Conservation (phyloP, 2,329 filamentous ascomycete genomes). For the Curvularia verruculosa region DNA sequence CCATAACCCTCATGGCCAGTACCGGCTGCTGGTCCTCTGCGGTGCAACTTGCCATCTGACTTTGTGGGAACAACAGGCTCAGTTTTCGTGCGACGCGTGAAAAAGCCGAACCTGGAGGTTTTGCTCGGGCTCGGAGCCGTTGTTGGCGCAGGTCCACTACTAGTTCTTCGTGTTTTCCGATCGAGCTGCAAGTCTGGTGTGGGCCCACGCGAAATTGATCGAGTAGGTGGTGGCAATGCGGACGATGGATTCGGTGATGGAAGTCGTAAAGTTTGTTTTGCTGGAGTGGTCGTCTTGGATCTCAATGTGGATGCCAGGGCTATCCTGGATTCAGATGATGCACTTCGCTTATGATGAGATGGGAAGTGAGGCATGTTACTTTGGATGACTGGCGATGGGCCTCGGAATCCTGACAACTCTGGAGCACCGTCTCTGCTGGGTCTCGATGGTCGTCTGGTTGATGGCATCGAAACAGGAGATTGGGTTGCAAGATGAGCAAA, state of each 20-base stretch:
- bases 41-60: constrained; percentile 58
- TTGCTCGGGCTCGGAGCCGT: constrained; percentile 59
- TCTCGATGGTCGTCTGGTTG: constrained; percentile 54
- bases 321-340: constrained; percentile 54
- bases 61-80: constrained; percentile 61
- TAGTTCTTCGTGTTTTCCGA: constrained; percentile 38
- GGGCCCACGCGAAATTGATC: constrained; percentile 38
- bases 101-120: constrained; percentile 76
- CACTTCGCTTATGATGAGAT: constrained; percentile 58
- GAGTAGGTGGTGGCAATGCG: constrained; percentile 30
- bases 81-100: constrained; percentile 73
- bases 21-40: constrained; percentile 86
- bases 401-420: constrained; percentile 52
- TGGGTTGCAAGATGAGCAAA: constrained; percentile 66
- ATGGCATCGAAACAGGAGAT: constrained; percentile 56
- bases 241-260: constrained; percentile 49
- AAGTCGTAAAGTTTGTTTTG: constrained; percentile 46
- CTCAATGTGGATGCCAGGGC: constrained; percentile 23
- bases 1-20: constrained; percentile 92
- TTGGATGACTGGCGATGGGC: constrained; percentile 61
- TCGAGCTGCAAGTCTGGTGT: constrained; percentile 51
- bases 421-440: constrained; percentile 56
- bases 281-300: constrained; percentile 33
- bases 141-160: constrained; percentile 52
- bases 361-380: constrained; percentile 60